A percentile compares a stretch with the other conserved stretches of the same genome.
phyloP scores from a whole-genome alignment of 2,329 filamentous ascomycete species.

The Alternaria gaisen region DNA sequence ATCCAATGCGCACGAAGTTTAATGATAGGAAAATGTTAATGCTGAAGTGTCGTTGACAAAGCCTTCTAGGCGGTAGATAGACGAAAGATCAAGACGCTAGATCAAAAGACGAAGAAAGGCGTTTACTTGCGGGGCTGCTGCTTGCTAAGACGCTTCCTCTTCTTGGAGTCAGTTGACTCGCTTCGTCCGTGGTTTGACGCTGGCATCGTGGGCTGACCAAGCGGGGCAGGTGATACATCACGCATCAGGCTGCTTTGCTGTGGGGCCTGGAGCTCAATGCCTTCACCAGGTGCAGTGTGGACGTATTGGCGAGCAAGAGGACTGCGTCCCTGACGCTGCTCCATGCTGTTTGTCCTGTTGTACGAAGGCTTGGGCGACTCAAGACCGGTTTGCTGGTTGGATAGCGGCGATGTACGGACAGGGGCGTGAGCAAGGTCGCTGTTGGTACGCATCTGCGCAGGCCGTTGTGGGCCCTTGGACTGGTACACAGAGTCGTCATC shows the following conservation, averaged over 20 bases:
- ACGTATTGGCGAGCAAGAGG: conserved; percentile 57
- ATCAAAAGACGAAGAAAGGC: neutral
- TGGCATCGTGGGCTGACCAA: conserved; percentile 22
- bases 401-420: conserved; percentile 40
- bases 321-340: conserved; percentile 52
- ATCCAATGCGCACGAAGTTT: conserved; percentile 10
- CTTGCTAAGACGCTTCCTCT: conserved; percentile 50
- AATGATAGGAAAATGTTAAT: conserved; percentile 1
- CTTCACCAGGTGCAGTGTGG: conserved; percentile 43
- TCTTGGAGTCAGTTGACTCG: conserved; percentile 47
- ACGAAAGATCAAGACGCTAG: conserved; percentile 15
- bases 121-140: conserved; percentile 38
- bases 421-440: conserved; percentile 35
- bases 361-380: conserved; percentile 45
- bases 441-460: conserved; percentile 33
- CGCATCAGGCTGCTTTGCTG: conserved; percentile 46
- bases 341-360: conserved; percentile 27
- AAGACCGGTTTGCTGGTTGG: conserved; percentile 40
- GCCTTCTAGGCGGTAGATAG: conserved; percentile 1
- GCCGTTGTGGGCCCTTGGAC: conserved; percentile 35
- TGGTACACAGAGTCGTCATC: conserved; percentile 49
- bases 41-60: neutral
- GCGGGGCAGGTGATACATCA: conserved; percentile 45
- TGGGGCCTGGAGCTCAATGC: conserved; percentile 49
- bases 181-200: conserved; percentile 38